phyloP scores from a whole-genome alignment of 768 basidiomycete genomes.

The Dentipellis fragilis region DNA sequence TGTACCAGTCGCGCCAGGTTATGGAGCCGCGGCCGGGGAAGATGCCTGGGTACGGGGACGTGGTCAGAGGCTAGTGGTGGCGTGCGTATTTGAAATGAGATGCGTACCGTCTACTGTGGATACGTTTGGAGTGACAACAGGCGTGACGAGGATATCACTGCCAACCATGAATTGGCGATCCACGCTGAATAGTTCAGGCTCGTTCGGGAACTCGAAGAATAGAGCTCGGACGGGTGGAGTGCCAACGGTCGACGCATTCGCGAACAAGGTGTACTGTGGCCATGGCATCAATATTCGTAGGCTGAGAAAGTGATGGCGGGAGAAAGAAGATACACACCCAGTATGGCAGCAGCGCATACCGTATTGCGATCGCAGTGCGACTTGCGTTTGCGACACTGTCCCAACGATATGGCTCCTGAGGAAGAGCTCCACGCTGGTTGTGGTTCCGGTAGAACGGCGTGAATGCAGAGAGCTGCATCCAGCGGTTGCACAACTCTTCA shows the following conservation, averaged over 20 bases:
- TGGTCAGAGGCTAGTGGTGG: neutral
- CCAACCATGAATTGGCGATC: constrained; percentile 70
- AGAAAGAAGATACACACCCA: constrained; percentile 40
- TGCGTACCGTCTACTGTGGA: constrained; percentile 52
- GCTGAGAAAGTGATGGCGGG: neutral
- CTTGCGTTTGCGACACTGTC: constrained; percentile 70
- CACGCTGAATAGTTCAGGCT: constrained; percentile 50
- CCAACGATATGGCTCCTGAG: constrained; percentile 80
- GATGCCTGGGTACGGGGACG: constrained; percentile 30
- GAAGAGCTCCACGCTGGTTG: constrained; percentile 50
- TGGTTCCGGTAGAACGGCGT: constrained; percentile 80
- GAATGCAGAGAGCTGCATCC: constrained; percentile 84
- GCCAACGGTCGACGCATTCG: constrained; percentile 51
- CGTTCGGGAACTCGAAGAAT: constrained; percentile 70
- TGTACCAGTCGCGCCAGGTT: constrained; percentile 69
- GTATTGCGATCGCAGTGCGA: constrained; percentile 56
- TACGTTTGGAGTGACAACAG: constrained; percentile 60
- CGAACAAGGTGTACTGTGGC: constrained; percentile 60
- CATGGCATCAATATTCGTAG: neutral
- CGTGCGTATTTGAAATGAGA: neutral
- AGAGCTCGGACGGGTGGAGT: constrained; percentile 67
- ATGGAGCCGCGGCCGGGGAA: constrained; percentile 53
- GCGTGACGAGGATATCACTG: constrained; percentile 61
- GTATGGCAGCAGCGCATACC: constrained; percentile 68
- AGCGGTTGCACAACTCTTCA: constrained; percentile 74